phyloP scores from a whole-genome alignment of 192 early-diverging fungal species.

The Pilaira anomala region DNA sequence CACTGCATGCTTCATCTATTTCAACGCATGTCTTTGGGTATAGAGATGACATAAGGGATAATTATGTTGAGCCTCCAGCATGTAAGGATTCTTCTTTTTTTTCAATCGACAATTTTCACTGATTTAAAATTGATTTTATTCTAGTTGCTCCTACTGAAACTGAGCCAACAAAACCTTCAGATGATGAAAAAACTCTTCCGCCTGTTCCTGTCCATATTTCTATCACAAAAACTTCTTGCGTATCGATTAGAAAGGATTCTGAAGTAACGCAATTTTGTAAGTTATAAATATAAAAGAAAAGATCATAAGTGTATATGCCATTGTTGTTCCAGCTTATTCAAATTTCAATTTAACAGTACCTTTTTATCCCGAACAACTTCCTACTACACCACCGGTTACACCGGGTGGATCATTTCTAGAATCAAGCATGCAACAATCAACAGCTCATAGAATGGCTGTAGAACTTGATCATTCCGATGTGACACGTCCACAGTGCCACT shows the following conservation, averaged over 20 bases:
- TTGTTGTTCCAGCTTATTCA: too few relatives aligned
- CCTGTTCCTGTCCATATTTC: not conserved
- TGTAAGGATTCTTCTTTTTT: not conserved
- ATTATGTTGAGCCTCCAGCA: not conserved
- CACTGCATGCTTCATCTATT: not conserved
- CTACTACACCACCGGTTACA: constrained; percentile 8
- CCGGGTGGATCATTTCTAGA: constrained; percentile 1
- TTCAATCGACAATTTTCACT: too few relatives aligned
- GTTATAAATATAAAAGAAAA: not conserved
- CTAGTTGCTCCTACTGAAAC: constrained; percentile 5
- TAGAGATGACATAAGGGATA: not conserved
- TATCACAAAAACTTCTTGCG: not conserved
- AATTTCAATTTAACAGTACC: not conserved
- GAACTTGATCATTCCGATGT: not conserved
- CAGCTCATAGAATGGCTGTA: not conserved
- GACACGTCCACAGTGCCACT: not conserved
- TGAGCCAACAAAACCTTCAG: not conserved
- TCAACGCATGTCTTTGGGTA: not conserved
- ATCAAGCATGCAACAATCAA: not conserved
- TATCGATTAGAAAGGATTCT: not conserved
- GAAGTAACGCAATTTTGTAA: not conserved
- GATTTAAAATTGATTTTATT: not conserved
- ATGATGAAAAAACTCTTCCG: not conserved
- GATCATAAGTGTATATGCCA: too few relatives aligned
- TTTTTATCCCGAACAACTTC: constrained; percentile 7